Percentiles rank a stretch among this genome's conserved stretches.
These are phyloP conservation scores for Physcomitrium patens DNA, from an alignment of 225 moss, liverwort and hornwort genomes.

Conservation along the genomic window DNA sequence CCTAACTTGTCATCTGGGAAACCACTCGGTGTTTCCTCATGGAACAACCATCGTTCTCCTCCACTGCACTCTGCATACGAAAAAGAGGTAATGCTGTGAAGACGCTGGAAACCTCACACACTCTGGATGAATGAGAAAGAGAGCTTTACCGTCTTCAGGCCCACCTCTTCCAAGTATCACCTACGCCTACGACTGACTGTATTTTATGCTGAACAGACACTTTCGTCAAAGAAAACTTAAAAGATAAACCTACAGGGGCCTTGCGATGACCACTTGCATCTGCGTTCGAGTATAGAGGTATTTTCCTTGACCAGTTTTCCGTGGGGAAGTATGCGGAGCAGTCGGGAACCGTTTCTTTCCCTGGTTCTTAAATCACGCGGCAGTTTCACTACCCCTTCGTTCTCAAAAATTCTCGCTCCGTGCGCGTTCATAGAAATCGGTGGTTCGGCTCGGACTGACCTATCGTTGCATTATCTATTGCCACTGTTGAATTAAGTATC, in stretches of 20 bases:
- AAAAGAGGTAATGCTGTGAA: conserved; percentile 28
- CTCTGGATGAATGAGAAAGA: conserved; percentile 39
- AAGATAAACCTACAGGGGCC: no score
- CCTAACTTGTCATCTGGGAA: neutral
- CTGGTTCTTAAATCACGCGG: conserved; percentile 12
- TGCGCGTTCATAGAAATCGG: conserved; percentile 2
- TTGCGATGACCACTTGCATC: no score
- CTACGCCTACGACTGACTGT: neutral
- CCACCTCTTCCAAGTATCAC: neutral
- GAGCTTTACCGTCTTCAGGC: conserved; percentile 15
- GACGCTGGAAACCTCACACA: conserved; percentile 30
- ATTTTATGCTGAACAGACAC: no score
- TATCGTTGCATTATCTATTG: neutral
- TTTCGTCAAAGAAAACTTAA: no score
- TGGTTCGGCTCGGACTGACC: neutral
- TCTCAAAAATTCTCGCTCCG: conserved; percentile 16
- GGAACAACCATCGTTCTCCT: neutral
- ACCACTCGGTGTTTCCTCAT: neutral
- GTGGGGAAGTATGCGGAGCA: conserved; percentile 9
- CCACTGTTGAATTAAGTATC: neutral
- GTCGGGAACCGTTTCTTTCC: neutral
- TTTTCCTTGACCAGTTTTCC: no score
- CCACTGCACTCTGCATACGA: conserved; percentile 11
- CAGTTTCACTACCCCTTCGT: conserved; percentile 36
- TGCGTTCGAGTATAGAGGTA: no score